phyloP scores from a whole-genome alignment of 768 basidiomycete genomes.

The Podaxis sp. region DNA sequence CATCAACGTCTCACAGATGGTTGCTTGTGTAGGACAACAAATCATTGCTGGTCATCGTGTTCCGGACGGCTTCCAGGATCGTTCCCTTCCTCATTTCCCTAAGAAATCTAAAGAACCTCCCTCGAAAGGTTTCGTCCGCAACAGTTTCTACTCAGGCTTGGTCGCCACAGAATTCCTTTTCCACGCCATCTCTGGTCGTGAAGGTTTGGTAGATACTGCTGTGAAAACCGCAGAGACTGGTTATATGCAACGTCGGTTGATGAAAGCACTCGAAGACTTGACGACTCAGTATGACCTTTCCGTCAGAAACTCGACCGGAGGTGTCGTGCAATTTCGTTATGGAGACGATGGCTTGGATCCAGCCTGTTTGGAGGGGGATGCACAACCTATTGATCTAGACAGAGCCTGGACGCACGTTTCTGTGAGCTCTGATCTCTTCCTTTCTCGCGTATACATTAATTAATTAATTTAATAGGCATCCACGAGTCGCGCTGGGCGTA shows the following conservation, averaged over 20 bases:
- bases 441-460: not conserved
- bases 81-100: slow-evolving; percentile 97
- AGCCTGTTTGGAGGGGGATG: slow-evolving; percentile 93
- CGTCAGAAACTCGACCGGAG: slow-evolving; percentile 92
- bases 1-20: slow-evolving; percentile 99
- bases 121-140: slow-evolving; percentile 97
- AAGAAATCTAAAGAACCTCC: slow-evolving; percentile 97
- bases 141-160: slow-evolving; percentile 93
- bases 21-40: slow-evolving; percentile 99
- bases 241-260: slow-evolving; percentile 98
- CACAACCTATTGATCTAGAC: slow-evolving; percentile 87
- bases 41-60: slow-evolving; percentile 98
- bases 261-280: slow-evolving; percentile 98
- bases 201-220: slow-evolving; percentile 98
- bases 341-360: slow-evolving; percentile 98
- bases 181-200: slow-evolving; percentile 98
- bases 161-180: slow-evolving; percentile 95
- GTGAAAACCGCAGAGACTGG: slow-evolving; percentile 99
- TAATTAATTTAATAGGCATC: slow-evolving; percentile 48
- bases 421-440: slow-evolving; percentile 38
- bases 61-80: slow-evolving; percentile 98
- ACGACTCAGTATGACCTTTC: slow-evolving; percentile 95
- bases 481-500: slow-evolving; percentile 54
- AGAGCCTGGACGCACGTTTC: slow-evolving; percentile 85
- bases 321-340: slow-evolving; percentile 95